A percentile compares a stretch with the other conserved stretches of the same genome.
These are phyloP conservation scores for Buxus sempervirens DNA, from an alignment of 164 flowering plant species.

Conservation along the genomic window DNA sequence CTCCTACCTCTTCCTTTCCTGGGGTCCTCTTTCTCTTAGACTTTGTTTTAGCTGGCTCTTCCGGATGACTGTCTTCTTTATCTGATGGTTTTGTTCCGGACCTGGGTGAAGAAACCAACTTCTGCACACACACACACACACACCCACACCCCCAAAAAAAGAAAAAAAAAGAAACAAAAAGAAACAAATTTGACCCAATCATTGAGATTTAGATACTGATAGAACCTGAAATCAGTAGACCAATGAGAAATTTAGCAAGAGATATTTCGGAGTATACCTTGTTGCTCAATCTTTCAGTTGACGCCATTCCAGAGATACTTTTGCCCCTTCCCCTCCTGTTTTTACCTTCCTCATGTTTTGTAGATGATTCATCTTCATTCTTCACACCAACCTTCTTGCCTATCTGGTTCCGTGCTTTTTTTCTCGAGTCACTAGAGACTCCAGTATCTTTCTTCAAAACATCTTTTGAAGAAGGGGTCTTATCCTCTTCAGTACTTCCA, in stretches of 20 bases:
- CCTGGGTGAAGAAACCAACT: constrained; percentile 30
- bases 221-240: too few species aligned
- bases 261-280: constrained; percentile 18
- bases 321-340: constrained; percentile 29
- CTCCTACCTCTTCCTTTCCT: constrained; percentile 40
- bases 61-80: constrained; percentile 27
- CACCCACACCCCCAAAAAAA: too few species aligned
- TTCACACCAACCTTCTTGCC: constrained; percentile 23
- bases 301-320: constrained; percentile 24
- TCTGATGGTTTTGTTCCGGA: constrained; percentile 33
- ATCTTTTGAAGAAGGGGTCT: constrained; percentile 18
- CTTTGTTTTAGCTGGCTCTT: constrained; percentile 39
- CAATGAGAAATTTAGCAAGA: not conserved
- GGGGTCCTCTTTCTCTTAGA: constrained; percentile 52
- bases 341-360: constrained; percentile 28
- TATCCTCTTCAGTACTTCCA: constrained; percentile 26
- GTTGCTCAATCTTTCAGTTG: constrained; percentile 18
- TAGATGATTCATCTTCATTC: constrained; percentile 21
- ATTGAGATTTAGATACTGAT: not conserved
- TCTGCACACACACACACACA: constrained; percentile 19
- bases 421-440: constrained; percentile 34
- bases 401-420: constrained; percentile 20
- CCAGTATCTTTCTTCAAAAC: constrained; percentile 31
- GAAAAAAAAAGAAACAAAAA: not conserved
- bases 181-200: not conserved